Percentiles rank a stretch among this genome's conserved stretches.
These are phyloP conservation scores for Rhizophagus clarus DNA, from an alignment of 192 early-diverging fungal genomes.

Conservation along the genomic window DNA sequence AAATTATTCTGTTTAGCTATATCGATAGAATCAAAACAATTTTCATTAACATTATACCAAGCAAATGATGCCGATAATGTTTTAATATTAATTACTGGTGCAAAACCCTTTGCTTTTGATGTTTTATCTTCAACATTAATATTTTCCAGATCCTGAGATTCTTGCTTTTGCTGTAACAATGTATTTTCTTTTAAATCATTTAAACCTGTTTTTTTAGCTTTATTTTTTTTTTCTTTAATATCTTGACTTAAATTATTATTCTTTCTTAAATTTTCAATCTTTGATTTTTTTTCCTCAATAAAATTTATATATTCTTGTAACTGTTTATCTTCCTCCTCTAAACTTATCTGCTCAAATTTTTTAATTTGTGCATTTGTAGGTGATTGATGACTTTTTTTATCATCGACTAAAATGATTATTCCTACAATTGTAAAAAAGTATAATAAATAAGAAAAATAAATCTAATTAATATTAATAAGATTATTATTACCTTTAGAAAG, in stretches of 20 bases:
- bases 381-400: neutral
- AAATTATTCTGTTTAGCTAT: conserved; percentile 18
- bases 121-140: neutral
- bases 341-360: conserved; percentile 11
- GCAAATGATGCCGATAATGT: conserved; percentile 31
- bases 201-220: too few relatives aligned
- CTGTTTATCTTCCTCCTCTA: neutral
- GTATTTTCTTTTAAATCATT: neutral
- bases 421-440: conserved; percentile 5
- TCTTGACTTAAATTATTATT: neutral
- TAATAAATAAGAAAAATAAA: neutral
- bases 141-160: neutral
- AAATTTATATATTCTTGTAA: conserved; percentile 11
- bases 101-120: conserved; percentile 3
- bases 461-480: neutral
- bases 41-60: conserved; percentile 14
- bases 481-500: conserved; percentile 39
- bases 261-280: neutral
- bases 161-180: neutral
- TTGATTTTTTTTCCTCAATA: neutral
- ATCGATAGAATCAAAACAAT: conserved; percentile 9
- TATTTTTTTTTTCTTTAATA: neutral
- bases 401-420: conserved; percentile 28
- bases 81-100: conserved; percentile 25
- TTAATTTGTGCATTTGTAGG: conserved; percentile 22